Conservation (phyloP, 139 green algal species). For the Coelastrella sp. region DNA sequence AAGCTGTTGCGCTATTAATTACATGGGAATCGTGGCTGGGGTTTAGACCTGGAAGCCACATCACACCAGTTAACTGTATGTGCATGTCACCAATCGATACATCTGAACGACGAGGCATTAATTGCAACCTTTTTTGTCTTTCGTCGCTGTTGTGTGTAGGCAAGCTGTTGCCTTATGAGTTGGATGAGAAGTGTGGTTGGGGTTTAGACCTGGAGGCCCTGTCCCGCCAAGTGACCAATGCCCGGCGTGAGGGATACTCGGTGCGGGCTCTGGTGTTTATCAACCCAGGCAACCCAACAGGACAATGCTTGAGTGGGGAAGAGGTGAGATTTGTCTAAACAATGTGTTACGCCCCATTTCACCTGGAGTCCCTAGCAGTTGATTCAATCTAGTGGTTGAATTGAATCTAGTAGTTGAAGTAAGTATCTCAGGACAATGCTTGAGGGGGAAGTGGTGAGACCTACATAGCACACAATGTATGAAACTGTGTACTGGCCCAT, state of each 20-base stretch:
- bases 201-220: conserved; percentile 55
- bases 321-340: conserved; percentile 59
- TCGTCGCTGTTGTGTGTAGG: background rate
- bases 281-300: conserved; percentile 96
- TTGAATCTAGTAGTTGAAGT: no score
- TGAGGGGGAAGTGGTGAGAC: no score
- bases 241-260: conserved; percentile 51
- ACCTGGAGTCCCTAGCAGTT: no score
- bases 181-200: conserved; percentile 72
- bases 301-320: conserved; percentile 76
- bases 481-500: no score
- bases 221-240: conserved; percentile 21
- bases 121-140: no score
- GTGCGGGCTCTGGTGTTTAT: conserved; percentile 88
- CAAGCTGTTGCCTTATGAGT: conserved; percentile 61
- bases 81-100: no score
- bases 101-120: no score
- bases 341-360: no score
- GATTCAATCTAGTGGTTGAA: conserved; percentile 40
- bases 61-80: no score
- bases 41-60: conserved; percentile 52
- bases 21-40: conserved; percentile 68
- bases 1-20: conserved; percentile 64
- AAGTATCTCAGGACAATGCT: no score
- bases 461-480: no score